phyloP scores from a whole-genome alignment of 2,329 filamentous ascomycete genomes.

The Lasiodiplodia theobromae region DNA sequence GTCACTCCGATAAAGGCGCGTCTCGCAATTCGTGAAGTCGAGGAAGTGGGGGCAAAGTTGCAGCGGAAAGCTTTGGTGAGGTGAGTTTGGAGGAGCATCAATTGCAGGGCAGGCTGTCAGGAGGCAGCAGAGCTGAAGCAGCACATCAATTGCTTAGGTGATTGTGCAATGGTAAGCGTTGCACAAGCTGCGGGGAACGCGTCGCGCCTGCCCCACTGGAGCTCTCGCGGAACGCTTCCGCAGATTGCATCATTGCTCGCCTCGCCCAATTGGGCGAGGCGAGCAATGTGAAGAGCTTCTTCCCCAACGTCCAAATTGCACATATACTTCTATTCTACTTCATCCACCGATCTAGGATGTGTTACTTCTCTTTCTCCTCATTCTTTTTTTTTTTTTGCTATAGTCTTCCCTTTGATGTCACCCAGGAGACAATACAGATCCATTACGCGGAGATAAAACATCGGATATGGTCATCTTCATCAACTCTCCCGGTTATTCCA shows the following conservation, averaged over 20 bases:
- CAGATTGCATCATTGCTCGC: background rate
- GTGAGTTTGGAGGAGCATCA: background rate
- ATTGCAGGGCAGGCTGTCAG: background rate
- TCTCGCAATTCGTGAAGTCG: background rate
- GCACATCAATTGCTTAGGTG: slow-evolving; percentile 1
- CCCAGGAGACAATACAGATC: too few relatives aligned
- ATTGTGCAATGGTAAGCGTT: slow-evolving; percentile 16
- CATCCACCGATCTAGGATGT: too few relatives aligned
- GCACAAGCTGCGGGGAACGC: slow-evolving; percentile 4
- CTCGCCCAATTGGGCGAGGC: background rate
- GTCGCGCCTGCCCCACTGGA: slow-evolving; percentile 14
- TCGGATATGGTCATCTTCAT: too few relatives aligned
- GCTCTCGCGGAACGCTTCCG: slow-evolving; percentile 13
- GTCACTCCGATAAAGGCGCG: background rate
- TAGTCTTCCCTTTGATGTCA: too few relatives aligned
- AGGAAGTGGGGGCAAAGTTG: background rate
- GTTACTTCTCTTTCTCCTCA: too few relatives aligned
- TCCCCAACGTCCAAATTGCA: background rate
- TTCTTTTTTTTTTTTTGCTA: too few relatives aligned
- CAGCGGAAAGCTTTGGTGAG: background rate
- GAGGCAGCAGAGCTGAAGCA: background rate
- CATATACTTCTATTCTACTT: background rate
- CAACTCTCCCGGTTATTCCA: too few relatives aligned
- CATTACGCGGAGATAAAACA: too few relatives aligned
- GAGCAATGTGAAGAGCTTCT: background rate